Evolutionary conservation across 2,329 filamentous ascomycete genomes (phyloP).

Genomic region (Talaromyces marneffei): DNA sequence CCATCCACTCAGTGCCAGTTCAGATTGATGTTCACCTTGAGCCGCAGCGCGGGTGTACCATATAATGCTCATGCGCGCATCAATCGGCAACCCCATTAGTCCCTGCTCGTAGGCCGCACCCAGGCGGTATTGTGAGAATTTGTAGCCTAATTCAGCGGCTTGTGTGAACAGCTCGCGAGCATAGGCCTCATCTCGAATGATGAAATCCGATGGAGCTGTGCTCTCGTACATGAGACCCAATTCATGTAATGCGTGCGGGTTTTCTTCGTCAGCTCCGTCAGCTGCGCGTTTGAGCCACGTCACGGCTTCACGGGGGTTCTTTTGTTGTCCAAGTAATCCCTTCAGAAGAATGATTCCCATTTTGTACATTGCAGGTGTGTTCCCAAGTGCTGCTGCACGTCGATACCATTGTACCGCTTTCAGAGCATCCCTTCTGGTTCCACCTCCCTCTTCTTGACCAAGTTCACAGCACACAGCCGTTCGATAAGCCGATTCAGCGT

Average conservation of each 20-base stretch:
- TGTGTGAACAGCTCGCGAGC: constrained; percentile 76
- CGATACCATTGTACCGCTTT: constrained; percentile 99
- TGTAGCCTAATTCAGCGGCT: constrained; percentile 85
- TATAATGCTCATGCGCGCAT: constrained; percentile 76
- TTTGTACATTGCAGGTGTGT: constrained; percentile 96
- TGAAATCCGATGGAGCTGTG: constrained; percentile 57
- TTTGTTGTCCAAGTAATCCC: constrained; percentile 79
- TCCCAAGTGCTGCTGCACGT: constrained; percentile 80
- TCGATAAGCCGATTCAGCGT: constrained; percentile 81
- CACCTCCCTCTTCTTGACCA: constrained; percentile 87
- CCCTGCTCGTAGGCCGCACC: constrained; percentile 89
- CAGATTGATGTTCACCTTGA: constrained; percentile 90
- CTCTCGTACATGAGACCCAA: constrained; percentile 59
- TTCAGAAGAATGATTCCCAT: constrained; percentile 94
- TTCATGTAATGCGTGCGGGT: constrained; percentile 92
- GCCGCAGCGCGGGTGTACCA: constrained; percentile 91
- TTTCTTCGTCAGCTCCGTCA: constrained; percentile 78
- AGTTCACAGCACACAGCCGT: constrained; percentile 97
- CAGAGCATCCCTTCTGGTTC: constrained; percentile 80
- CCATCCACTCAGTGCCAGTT: constrained; percentile 81
- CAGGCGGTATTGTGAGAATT: constrained; percentile 86
- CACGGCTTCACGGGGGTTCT: constrained; percentile 77
- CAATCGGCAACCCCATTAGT: constrained; percentile 71
- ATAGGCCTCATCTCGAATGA: constrained; percentile 76
- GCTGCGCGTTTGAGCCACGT: constrained; percentile 91